Base-by-base conservation (phyloP, 2,329 filamentous ascomycete genomes). In the Raffaelea deltoideospora region DNA sequence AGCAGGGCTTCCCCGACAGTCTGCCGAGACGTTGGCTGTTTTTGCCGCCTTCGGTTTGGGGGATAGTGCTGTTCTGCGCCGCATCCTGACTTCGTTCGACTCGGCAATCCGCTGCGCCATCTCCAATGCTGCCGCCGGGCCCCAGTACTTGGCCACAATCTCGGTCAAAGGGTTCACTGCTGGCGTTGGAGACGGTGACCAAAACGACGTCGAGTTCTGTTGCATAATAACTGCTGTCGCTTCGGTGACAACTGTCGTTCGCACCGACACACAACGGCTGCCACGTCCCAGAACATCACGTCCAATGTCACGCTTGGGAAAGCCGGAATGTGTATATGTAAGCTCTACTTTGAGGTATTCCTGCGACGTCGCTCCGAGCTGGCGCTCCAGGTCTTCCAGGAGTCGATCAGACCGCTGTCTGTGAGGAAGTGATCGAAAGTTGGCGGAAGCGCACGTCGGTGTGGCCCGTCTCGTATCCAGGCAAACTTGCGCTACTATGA, bases 361-460 rank as follows among this genome's bases (percentile, higher is more conserved):
- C 14, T 58, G 59, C 17, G 51, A 51, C 4, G 56, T 56, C 36
- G 60, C 57, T 22, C 71, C 69, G 3, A 78, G 61, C 38, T 74
- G 63, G 22, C 58, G 54, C 46, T 77, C 69, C 10, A 78, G 56
- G 39, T 76, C 69, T 19, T 69, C 61, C 14, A 79, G 71, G 23
- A 77, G 54, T 29, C 68, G 60, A 11, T 76, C 69, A 0, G 72
- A 65, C 28, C 56, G 61, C 33, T 61, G 56, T 23, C 54, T 39
- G 10, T 37, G 38, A 1, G 33, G 34, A 9, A 34, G 34, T 3
- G 39, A 26, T 18, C 22, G 34, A 17, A 33, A 39, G 13, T 31
- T 53, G 9, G 47, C 23, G 36, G 60, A 53, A 9, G 13, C 26
- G 5, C 37, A 28, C 9, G 29, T 13, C 22, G 38, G 39, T n/a